Evolutionary conservation across 106 monocot genomes (phyloP).

Genomic region (Posidonia australis): DNA sequence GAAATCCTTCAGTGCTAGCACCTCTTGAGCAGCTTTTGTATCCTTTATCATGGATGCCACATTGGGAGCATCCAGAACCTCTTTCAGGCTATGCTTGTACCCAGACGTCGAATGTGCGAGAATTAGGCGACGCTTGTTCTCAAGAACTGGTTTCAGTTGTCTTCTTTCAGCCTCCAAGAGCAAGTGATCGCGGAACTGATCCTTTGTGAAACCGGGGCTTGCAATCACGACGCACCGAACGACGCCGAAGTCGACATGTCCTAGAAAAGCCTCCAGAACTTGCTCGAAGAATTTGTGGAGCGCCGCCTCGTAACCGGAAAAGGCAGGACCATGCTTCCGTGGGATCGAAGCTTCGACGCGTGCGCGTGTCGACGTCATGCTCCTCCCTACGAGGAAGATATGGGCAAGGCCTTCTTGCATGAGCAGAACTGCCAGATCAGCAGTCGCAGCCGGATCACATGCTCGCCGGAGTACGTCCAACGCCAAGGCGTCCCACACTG

Average conservation of each 20-base stretch:
- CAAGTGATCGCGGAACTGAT: constrained; percentile 92
- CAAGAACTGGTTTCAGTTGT: constrained; percentile 65
- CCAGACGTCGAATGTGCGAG: constrained; percentile 94
- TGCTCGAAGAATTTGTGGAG: too few species aligned
- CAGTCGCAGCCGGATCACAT: constrained; percentile 79
- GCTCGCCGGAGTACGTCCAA: background rate
- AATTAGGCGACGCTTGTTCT: constrained; percentile 84
- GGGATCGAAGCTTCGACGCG: too few species aligned
- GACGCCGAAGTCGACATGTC: too few species aligned
- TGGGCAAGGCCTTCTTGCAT: constrained; percentile 99
- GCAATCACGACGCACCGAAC: too few species aligned
- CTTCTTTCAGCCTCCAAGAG: constrained; percentile 81
- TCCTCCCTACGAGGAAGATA: constrained; percentile 80
- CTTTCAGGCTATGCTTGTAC: constrained; percentile 99
- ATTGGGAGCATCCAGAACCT: constrained; percentile 74
- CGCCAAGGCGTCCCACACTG: background rate
- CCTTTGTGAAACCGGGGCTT: too few species aligned
- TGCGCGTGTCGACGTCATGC: too few species aligned
- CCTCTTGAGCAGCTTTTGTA: constrained; percentile 98
- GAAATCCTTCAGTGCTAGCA: too few species aligned
- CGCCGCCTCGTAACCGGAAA: too few species aligned
- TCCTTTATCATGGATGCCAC: constrained; percentile 88
- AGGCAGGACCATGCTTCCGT: too few species aligned
- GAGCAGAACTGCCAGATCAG: constrained; percentile 86
- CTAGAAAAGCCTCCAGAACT: too few species aligned